These are phyloP conservation scores for Fusarium sp. DNA, from an alignment of 2,329 filamentous ascomycete species.

Conservation along the genomic window DNA sequence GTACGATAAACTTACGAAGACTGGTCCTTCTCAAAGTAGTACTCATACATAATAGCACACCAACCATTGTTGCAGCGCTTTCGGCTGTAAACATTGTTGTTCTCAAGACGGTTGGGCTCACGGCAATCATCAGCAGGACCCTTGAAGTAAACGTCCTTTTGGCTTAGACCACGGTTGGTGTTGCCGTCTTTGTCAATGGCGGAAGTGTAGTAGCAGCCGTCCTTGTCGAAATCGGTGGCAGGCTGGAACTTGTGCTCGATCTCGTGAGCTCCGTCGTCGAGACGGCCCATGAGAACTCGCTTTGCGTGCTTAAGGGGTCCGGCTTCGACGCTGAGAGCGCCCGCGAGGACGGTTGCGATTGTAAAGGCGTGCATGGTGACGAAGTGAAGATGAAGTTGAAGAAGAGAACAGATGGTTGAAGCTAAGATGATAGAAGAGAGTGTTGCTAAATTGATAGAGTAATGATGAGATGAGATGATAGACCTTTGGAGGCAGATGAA, in stretches of 20 bases:
- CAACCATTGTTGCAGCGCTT: conserved; percentile 50
- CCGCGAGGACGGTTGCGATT: background rate
- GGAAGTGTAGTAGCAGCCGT: conserved; percentile 60
- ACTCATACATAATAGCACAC: conserved; percentile 49
- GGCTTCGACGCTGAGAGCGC: conserved; percentile 9
- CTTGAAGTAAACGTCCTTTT: conserved; percentile 13
- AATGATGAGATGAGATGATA: background rate
- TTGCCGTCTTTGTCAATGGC: conserved; percentile 55
- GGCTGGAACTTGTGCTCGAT: conserved; percentile 54
- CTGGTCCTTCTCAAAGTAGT: conserved; percentile 29
- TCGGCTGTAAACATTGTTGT: conserved; percentile 48
- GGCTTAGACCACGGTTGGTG: conserved; percentile 38
- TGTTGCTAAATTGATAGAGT: background rate
- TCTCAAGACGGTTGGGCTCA: conserved; percentile 41
- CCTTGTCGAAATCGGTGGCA: conserved; percentile 53
- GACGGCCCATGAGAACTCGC: conserved; percentile 18
- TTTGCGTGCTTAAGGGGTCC: conserved; percentile 10
- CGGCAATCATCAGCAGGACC: conserved; percentile 41
- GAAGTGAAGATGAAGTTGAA: background rate
- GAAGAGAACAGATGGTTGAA: too few species aligned
- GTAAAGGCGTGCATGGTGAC: conserved; percentile 5
- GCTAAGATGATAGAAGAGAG: background rate
- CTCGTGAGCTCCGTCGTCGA: conserved; percentile 46
- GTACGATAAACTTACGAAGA: background rate
- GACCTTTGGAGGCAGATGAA: background rate